A percentile compares a stretch with the other conserved stretches of the same genome.
Conservation (phyloP, 2,329 filamentous ascomycete genomes). For the Exserohilum turcica region DNA sequence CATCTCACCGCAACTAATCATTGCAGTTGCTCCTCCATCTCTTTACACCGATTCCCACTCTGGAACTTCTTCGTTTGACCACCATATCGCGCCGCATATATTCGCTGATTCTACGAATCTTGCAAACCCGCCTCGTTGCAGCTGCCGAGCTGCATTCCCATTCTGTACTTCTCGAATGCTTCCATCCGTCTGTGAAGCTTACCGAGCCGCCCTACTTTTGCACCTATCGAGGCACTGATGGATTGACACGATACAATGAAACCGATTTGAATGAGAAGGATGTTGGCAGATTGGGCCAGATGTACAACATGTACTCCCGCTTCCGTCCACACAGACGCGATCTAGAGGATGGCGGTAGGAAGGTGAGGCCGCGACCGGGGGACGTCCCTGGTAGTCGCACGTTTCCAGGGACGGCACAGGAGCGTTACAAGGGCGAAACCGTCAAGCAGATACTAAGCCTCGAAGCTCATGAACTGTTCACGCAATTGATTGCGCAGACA, state of each 20-base stretch:
- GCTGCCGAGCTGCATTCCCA: conserved; percentile 65
- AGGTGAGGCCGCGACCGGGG: conserved; percentile 51
- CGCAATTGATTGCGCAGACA: conserved; percentile 71
- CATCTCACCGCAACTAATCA: conserved; percentile 18
- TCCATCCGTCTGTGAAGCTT: conserved; percentile 71
- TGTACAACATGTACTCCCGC: conserved; percentile 68
- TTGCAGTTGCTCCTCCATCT: conserved; percentile 51
- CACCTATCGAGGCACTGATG: conserved; percentile 67
- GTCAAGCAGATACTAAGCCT: conserved; percentile 67
- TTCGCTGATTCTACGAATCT: conserved; percentile 64
- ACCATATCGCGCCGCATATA: conserved; percentile 67
- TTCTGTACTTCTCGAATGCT: conserved; percentile 77
- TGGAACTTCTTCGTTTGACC: conserved; percentile 58
- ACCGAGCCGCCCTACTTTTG: conserved; percentile 73
- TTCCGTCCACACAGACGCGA: conserved; percentile 69
- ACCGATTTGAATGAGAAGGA: conserved; percentile 33
- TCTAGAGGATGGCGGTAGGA: conserved; percentile 48
- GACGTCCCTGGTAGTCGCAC: conserved; percentile 56
- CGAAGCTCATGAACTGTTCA: conserved; percentile 73
- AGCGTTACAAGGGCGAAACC: conserved; percentile 47
- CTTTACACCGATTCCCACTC: conserved; percentile 50
- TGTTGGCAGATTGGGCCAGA: conserved; percentile 50
- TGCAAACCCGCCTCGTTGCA: conserved; percentile 67
- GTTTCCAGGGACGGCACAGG: conserved; percentile 33
- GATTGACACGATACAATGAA: conserved; percentile 55